Base-by-base conservation (phyloP, 2,329 filamentous ascomycete species). In the Penicillium olsonii region DNA sequence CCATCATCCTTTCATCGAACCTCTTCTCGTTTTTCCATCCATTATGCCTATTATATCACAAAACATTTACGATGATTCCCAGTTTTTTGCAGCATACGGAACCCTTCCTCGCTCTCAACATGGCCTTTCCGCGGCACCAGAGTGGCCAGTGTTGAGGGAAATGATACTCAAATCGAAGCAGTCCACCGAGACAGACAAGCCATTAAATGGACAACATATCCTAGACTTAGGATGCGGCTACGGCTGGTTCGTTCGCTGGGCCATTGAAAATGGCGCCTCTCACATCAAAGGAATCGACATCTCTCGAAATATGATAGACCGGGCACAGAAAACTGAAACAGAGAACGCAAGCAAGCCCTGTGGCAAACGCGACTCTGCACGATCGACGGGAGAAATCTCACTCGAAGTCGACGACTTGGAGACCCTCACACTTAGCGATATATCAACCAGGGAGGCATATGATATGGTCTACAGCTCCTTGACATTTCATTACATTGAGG, bases 181-280 rank as follows among this genome's bases (percentile, higher is more conserved):
- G 3, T 27, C 9, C 4, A 39, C 7, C 8, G 14, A 26, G 37
- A 15, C 12, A 34, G 19, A 26, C 35, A 8, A 5, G 2, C 12
- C 22, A 10, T 18, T 51, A 5, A 15, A 37, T 29, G 67, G 60
- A n/a, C 50, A 61, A 4, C 56, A 51, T 14, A 59, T 77, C 24
- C 68, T 78, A 8, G 75, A 78, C 57, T 66, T 78, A 4, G 75
- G 75, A 4, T 78, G 76, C 56, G 75, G 75, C 12, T 72, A 75
- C 52, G 75, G 75, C 17, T 78, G 74, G 73, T 76, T 77, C 51
- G 62, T 67, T 26, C 71, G 73, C n/a, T 78, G 69, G 66, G 72
- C 74, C 10, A 56, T 63, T 41, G 68, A 70, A 33, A 59, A 68
- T 17, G 72, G 72, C 5, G 74, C 73, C 9, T 50, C 48, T 8